Evolutionary conservation across 108 stramenopile species (phyloP).

Genomic region (Aureococcus anophagefferens): DNA sequence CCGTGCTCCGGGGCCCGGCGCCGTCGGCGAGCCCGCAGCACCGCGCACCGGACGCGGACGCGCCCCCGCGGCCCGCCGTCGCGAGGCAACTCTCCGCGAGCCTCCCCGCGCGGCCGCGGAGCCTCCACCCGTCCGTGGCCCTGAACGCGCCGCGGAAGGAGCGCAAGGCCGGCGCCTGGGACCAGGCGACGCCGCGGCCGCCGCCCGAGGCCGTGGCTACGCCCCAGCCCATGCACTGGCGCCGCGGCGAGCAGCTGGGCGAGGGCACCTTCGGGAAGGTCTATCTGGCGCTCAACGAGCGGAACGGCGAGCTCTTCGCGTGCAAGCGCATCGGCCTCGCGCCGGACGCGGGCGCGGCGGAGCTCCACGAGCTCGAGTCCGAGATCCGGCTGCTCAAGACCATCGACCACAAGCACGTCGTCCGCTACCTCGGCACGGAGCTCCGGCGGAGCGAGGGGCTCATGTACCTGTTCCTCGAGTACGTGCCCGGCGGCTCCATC

Average conservation of each 20-base stretch:
- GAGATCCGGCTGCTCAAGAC: conserved; percentile 36
- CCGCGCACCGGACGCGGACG: no score
- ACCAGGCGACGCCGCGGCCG: no score
- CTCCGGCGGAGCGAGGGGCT: conserved; percentile 9
- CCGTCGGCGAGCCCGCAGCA: no score
- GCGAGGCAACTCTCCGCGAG: no score
- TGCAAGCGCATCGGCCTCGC: conserved; percentile 43
- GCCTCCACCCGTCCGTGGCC: no score
- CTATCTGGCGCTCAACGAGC: conserved; percentile 46
- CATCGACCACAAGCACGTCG: conserved; percentile 30
- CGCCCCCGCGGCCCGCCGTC: no score
- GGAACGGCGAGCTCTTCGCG: conserved; percentile 42
- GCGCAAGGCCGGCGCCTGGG: no score
- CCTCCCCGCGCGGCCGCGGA: no score
- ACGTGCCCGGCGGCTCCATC: conserved; percentile 37
- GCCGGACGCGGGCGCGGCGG: conserved; percentile 14
- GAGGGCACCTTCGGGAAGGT: conserved; percentile 61
- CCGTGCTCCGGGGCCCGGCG: no score
- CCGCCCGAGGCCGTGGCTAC: no score
- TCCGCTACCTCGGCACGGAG: conserved; percentile 35
- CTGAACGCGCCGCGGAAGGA: no score
- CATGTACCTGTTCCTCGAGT: conserved; percentile 40
- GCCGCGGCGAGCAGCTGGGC: conserved; percentile 41
- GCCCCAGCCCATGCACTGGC: no score
- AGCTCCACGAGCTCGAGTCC: conserved; percentile 22